Evolutionary conservation across 1,139 yeast species (phyloP), one percentile per base, ranked within the genome.

Genomic region (Candida sojae): DNA sequence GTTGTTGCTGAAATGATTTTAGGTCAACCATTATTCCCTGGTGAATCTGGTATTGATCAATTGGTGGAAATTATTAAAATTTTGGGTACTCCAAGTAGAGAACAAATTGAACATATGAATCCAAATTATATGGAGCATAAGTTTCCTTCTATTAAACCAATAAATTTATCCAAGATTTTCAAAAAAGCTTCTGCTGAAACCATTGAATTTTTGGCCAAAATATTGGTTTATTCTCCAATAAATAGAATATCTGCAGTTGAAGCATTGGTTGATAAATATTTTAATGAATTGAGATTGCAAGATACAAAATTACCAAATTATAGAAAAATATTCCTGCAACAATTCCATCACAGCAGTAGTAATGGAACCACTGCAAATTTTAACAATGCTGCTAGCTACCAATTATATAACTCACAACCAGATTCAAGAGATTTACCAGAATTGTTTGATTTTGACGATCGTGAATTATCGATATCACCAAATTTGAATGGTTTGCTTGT

Each of bases 41-140:
- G 99, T 45, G 98, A 93, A 67, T 86, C 93, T 50, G 98, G 99
- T 43, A 92, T 93, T 53, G 99, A 93, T 68, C 99, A 93, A 68
- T 79, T 93, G 62, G 99, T 93, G 26, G 99, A 93, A 68, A 93
- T 93, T 60, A 93, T 93, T 66, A 93, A 93, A 68, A 90, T 93
- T 30, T 77, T 93, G 63, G 99, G 99, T 10, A 93, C 99, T 1
- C 99, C 99, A 12, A 78, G 96, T 23, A 83, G 88, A 53, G 97
- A 91, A 45, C 97, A 93, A 68, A 93, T 93, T 58, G 81, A 86
- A 63, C 83, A 92, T 54, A 93, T 93, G 99, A 93, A 93, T 68
- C 96, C 97, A 50, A 92, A 91, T 68, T 95, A 93, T 71, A 88
- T 90, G 86, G 99, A 93, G 66, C 97, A 93, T 70, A 88, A 90